Base-by-base conservation (phyloP, 257 asterid species). In the Jaltomata sinuosa region DNA sequence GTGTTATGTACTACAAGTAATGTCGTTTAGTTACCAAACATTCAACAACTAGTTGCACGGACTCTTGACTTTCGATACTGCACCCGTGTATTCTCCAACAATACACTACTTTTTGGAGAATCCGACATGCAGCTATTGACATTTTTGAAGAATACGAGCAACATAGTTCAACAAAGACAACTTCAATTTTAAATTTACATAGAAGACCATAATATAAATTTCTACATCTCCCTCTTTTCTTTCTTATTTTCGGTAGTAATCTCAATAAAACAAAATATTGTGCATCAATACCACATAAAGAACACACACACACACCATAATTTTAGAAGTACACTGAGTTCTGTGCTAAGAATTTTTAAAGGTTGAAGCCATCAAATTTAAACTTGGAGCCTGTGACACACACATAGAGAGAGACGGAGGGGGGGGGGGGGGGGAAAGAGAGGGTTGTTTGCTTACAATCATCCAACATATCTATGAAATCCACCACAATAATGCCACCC, bases 401-500 rank as follows among this genome's bases (percentile, higher is more conserved):
- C 79, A 71, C 54, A 38, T 1, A 21, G 32, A 34, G 27, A 6
- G 29, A 1, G n/a, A 16, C 7, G 0, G 80, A 22, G 80, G n/a
- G 36, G 21, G 49, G 2, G n/a, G 6, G 57, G 11, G 14, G 11
- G 6, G 47, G 22, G 3, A 19, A 10, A 34, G 77, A 8, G 81
- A 9, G 81, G 21, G n/a, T 38, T 31, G 42, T 69, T 53, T 81
- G 91, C 99, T 93, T 93, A 97, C 99, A 85, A 84, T 97, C 98
- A 80, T 94, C 97, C 85, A 90, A n/a, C 99, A 97, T 95, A 90
- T 97, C 99, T 85, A 97, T 97, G 93, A 97, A 95, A 92, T 95
- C 99, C 57, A 97, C 98, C 50, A 97, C 98, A 86, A 97, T 95
- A 85, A 97, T 94, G 86, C 99, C 98, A 89, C 98, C 99, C 85